These are phyloP conservation scores for Trichoderma sp. DNA, from an alignment of 2,329 filamentous ascomycete species.

Conservation along the genomic window DNA sequence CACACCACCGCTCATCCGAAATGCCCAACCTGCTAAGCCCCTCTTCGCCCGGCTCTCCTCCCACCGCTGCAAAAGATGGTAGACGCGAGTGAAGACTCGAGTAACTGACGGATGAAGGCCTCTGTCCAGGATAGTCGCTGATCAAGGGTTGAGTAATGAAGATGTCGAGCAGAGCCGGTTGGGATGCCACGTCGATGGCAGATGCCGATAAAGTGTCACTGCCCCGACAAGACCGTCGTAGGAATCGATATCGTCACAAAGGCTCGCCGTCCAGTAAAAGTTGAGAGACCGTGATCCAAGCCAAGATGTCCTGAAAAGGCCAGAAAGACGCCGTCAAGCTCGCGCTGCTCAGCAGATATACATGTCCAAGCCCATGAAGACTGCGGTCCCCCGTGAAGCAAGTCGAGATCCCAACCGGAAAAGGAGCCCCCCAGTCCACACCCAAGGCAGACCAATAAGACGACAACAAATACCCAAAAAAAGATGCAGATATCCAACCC, in stretches of 20 bases:
- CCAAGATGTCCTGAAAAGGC: neutral
- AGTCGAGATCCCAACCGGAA: neutral
- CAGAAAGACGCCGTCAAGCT: neutral
- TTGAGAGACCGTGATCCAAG: neutral
- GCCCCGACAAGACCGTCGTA: neutral
- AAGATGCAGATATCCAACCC: neutral
- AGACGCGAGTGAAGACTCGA: neutral
- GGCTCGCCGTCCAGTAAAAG: neutral
- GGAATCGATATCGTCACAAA: neutral
- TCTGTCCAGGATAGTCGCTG: no score
- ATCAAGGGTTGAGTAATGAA: neutral
- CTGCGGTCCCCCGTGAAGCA: neutral
- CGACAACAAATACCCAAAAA: neutral
- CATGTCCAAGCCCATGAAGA: neutral
- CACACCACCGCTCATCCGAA: slow-evolving; percentile 5
- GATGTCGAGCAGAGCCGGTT: no score
- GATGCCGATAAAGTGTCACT: neutral
- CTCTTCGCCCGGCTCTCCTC: slow-evolving; percentile 14
- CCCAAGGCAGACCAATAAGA: neutral
- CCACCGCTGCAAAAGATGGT: neutral
- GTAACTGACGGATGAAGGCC: no score
- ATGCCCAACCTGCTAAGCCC: neutral
- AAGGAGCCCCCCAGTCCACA: neutral
- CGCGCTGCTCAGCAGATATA: slow-evolving; percentile 9
- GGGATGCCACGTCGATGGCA: neutral